Conservation (phyloP, 345 rosid species). For the Cochlearia excelsa region DNA sequence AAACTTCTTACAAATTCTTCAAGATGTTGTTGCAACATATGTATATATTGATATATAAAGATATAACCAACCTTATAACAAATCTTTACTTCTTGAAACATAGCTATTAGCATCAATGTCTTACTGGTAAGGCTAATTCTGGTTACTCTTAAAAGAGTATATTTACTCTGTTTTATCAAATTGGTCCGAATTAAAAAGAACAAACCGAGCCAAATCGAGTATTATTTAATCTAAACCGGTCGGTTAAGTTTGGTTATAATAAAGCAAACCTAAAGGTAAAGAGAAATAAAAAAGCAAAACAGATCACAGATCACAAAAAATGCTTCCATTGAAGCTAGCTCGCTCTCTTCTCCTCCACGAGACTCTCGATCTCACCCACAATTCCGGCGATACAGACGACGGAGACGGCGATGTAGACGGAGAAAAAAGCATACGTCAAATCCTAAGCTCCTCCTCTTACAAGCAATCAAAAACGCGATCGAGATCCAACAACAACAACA, state of each 20-base stretch:
- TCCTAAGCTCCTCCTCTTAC: conserved; percentile 22
- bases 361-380: conserved; percentile 37
- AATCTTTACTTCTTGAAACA: too few species aligned
- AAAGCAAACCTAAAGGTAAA: conserved; percentile 3
- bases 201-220: conserved; percentile 13
- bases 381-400: conserved; percentile 24
- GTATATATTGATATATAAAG: conserved; percentile 10
- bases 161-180: too few species aligned
- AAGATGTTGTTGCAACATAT: conserved; percentile 14
- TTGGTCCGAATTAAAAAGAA: background rate
- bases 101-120: too few species aligned
- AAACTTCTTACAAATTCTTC: conserved; percentile 18
- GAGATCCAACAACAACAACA: conserved; percentile 20
- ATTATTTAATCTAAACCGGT: conserved; percentile 7
- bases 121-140: too few species aligned
- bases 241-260: conserved; percentile 5
- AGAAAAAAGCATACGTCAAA: conserved; percentile 35
- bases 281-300: conserved; percentile 15
- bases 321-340: conserved; percentile 68
- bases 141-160: too few species aligned
- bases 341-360: conserved; percentile 57
- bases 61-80: background rate
- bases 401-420: conserved; percentile 5
- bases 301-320: conserved; percentile 22
- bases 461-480: conserved; percentile 32